Percentiles rank a stretch among this genome's conserved stretches.
Conservation (phyloP, 441 rosid genomes). For the Sinapis alba region DNA sequence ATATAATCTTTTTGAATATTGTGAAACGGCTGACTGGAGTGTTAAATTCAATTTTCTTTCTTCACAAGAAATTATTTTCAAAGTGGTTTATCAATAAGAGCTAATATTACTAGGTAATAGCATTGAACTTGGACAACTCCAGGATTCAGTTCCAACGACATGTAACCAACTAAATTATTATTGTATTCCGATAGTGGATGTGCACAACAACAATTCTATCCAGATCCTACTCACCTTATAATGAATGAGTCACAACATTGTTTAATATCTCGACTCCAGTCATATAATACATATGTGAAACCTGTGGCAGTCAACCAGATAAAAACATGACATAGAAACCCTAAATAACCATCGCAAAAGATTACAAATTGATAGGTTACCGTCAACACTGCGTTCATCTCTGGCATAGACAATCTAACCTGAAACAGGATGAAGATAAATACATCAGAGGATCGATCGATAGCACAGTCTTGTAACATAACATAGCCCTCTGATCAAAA, state of each 20-base stretch:
- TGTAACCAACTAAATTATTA: neutral
- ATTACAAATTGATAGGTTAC: neutral
- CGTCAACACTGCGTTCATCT: neutral
- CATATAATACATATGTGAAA: neutral
- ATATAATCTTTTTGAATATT: neutral
- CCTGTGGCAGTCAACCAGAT: neutral
- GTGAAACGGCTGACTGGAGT: neutral
- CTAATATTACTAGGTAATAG: neutral
- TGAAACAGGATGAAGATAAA: constrained; percentile 7
- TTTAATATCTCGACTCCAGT: neutral
- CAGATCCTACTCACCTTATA: neutral
- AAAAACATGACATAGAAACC: neutral
- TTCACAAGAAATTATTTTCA: neutral
- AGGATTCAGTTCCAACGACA: neutral
- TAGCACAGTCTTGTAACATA: neutral
- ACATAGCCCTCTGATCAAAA: neutral
- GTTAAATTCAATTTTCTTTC: neutral
- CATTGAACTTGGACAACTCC: neutral
- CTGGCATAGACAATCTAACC: neutral
- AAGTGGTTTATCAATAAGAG: neutral
- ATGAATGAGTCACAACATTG: neutral
- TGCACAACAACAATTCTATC: neutral
- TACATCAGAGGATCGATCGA: neutral
- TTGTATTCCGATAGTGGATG: neutral
- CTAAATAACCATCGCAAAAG: neutral